phyloP scores from a whole-genome alignment of 345 rosid species.

The Eucalyptus grandis region DNA sequence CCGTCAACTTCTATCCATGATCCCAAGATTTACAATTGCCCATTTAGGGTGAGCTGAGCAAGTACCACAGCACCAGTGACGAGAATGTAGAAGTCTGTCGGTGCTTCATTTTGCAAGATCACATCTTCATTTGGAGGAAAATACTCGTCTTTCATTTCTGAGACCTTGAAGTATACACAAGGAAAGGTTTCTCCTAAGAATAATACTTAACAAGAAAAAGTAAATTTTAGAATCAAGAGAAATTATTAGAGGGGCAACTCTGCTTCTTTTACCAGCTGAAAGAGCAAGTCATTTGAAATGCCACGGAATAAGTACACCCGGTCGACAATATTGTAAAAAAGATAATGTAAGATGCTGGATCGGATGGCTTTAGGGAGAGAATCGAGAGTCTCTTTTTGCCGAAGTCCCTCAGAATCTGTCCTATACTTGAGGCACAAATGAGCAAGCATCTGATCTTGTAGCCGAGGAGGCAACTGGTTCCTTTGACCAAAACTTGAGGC shows the following conservation, averaged over 20 bases:
- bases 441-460: constrained; percentile 80
- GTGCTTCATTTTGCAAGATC: constrained; percentile 79
- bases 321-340: constrained; percentile 58
- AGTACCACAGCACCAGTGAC: constrained; percentile 63
- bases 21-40: neutral
- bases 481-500: constrained; percentile 60
- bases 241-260: neutral
- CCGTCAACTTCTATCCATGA: neutral
- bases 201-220: neutral
- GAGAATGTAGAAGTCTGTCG: constrained; percentile 69
- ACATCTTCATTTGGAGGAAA: constrained; percentile 89
- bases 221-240: neutral
- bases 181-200: neutral
- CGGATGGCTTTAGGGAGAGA: constrained; percentile 72
- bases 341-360: constrained; percentile 61
- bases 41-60: neutral
- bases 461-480: constrained; percentile 41
- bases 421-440: constrained; percentile 63
- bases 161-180: constrained; percentile 26
- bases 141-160: constrained; percentile 80
- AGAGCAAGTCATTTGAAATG: constrained; percentile 63
- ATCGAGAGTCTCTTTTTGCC: constrained; percentile 66
- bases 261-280: constrained; percentile 44
- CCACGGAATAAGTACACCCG: constrained; percentile 57
- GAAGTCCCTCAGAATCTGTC: constrained; percentile 73